A percentile compares a stretch with the other conserved stretches of the same genome.
Evolutionary conservation across 1,284 basidiomycete genomes (phyloP).

Genomic region (Athelia psychrophila): DNA sequence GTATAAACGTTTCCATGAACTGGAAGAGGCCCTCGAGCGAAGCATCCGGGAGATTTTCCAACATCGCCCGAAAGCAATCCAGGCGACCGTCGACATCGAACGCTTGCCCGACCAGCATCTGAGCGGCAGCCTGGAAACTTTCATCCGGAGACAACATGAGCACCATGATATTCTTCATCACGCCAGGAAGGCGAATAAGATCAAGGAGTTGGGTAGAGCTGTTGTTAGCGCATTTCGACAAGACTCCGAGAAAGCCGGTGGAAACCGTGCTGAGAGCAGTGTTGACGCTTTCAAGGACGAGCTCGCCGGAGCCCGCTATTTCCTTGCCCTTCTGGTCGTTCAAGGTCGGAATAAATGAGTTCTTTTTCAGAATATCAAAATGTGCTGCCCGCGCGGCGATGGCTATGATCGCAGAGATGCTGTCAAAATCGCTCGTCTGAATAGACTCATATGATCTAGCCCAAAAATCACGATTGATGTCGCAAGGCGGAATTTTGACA

Average conservation of each 20-base stretch:
- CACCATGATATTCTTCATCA: constrained; percentile 56
- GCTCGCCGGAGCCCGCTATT: constrained; percentile 18
- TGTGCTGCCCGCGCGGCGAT: constrained; percentile 61
- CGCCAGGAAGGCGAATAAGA: constrained; percentile 48
- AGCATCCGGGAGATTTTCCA: constrained; percentile 61
- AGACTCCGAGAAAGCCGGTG: constrained; percentile 56
- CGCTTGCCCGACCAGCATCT: constrained; percentile 74
- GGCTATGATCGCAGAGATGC: constrained; percentile 53
- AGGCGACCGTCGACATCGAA: constrained; percentile 84
- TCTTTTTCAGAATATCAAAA: constrained; percentile 57
- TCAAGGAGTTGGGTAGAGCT: constrained; percentile 45
- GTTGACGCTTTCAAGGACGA: constrained; percentile 55
- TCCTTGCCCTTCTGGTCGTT: constrained; percentile 19
- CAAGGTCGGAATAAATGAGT: constrained; percentile 43
- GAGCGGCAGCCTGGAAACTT: constrained; percentile 68
- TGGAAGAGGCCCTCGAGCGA: constrained; percentile 68
- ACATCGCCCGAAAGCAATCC: constrained; percentile 80
- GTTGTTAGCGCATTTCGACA: constrained; percentile 63
- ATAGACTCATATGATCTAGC: constrained; percentile 58
- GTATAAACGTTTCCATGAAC: constrained; percentile 66
- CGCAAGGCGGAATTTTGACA: constrained; percentile 23
- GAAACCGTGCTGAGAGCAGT: constrained; percentile 51
- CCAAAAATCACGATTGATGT: constrained; percentile 66
- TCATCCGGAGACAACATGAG: constrained; percentile 83
- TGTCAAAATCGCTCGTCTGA: constrained; percentile 54